phyloP scores from a whole-genome alignment of 2,329 filamentous ascomycete genomes.

The Tolypocladium capitatum region DNA sequence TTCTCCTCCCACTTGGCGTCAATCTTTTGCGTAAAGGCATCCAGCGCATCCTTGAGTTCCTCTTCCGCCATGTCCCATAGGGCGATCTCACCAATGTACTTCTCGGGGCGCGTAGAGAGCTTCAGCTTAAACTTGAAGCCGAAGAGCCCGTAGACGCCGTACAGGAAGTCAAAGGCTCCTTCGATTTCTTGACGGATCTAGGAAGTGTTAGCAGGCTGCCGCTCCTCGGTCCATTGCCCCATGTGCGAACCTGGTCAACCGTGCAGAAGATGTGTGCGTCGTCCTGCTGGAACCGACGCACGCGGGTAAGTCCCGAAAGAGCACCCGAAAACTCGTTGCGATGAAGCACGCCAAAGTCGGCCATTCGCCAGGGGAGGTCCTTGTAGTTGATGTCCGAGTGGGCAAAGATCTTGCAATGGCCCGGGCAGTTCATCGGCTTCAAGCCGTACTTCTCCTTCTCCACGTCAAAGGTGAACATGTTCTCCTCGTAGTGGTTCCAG shows the following conservation, averaged over 20 bases:
- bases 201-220: background rate
- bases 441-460: conserved; percentile 65
- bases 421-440: conserved; percentile 98
- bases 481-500: conserved; percentile 75
- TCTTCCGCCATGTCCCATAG: conserved; percentile 84
- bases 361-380: conserved; percentile 81
- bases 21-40: conserved; percentile 52
- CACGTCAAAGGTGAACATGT: conserved; percentile 66
- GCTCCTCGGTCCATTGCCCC: background rate
- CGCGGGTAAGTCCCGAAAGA: conserved; percentile 77
- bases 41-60: conserved; percentile 65
- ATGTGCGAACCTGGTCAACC: conserved; percentile 19
- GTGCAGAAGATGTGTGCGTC: conserved; percentile 91
- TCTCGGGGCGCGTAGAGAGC: conserved; percentile 80
- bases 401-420: conserved; percentile 79
- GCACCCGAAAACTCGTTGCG: conserved; percentile 92
- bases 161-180: conserved; percentile 76
- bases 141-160: conserved; percentile 54
- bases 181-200: conserved; percentile 43
- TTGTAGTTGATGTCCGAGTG: conserved; percentile 71
- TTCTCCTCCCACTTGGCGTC: conserved; percentile 77
- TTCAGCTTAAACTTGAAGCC: conserved; percentile 73
- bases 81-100: conserved; percentile 72
- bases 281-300: conserved; percentile 90
- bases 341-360: conserved; percentile 91